Conservation (phyloP, 2,329 filamentous ascomycete genomes). For the Westerdykella aurantiaca region DNA sequence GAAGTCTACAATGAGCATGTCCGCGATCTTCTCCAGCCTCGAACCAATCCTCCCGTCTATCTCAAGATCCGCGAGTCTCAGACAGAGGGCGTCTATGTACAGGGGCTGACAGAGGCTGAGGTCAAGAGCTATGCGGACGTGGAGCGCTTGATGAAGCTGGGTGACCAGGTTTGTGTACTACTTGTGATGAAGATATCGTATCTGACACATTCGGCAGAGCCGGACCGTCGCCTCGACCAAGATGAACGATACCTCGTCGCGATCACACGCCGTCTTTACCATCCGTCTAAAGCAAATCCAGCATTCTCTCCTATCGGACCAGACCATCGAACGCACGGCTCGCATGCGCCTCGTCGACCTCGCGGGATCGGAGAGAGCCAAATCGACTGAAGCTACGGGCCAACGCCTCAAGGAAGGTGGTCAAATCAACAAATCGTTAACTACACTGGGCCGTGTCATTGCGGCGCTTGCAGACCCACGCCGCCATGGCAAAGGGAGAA, state of each 20-base stretch:
- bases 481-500: conserved; percentile 38
- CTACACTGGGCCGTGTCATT: conserved; percentile 91
- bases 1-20: conserved; percentile 99
- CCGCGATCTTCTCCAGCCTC: conserved; percentile 79
- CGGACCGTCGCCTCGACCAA: conserved; percentile 90
- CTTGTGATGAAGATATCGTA: neutral
- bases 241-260: conserved; percentile 98
- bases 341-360: conserved; percentile 93
- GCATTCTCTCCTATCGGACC: conserved; percentile 93
- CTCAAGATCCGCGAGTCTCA: conserved; percentile 96
- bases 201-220: conserved; percentile 42
- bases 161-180: conserved; percentile 54
- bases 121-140: conserved; percentile 85
- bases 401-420: conserved; percentile 86
- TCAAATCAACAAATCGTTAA: conserved; percentile 98
- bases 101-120: conserved; percentile 88
- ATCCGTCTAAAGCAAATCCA: conserved; percentile 98
- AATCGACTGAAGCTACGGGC: conserved; percentile 91
- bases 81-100: conserved; percentile 91
- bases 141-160: conserved; percentile 81
- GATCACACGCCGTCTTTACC: conserved; percentile 95
- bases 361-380: conserved; percentile 89
- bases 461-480: conserved; percentile 76
- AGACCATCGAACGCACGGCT: conserved; percentile 90
- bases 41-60: conserved; percentile 76